Conservation (phyloP, 2,329 filamentous ascomycete species). For the Calycina herbarum region DNA sequence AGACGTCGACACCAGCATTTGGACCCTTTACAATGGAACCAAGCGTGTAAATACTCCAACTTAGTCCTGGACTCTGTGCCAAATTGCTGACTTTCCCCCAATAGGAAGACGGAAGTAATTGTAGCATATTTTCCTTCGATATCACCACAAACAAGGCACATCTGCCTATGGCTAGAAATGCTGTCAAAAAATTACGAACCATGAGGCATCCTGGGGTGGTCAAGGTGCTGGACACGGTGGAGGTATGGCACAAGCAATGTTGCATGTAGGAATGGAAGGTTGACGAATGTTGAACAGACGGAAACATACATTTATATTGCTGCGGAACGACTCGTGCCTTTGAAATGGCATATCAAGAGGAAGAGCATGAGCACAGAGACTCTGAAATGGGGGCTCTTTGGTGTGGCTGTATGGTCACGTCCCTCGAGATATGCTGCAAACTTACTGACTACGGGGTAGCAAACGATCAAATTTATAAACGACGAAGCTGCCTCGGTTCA, state of each 20-base stretch:
- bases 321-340: slow-evolving; percentile 82
- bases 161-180: slow-evolving; percentile 86
- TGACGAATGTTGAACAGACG: slow-evolving; percentile 55
- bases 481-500: slow-evolving; percentile 90
- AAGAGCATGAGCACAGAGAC: slow-evolving; percentile 89
- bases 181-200: slow-evolving; percentile 88
- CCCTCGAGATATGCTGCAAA: neutral
- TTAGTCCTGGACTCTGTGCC: neutral
- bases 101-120: slow-evolving; percentile 90
- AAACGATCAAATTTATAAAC: slow-evolving; percentile 95
- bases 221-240: slow-evolving; percentile 89
- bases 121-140: slow-evolving; percentile 97
- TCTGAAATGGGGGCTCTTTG: slow-evolving; percentile 92
- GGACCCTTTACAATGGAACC: slow-evolving; percentile 93
- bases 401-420: slow-evolving; percentile 65
- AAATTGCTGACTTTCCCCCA: slow-evolving; percentile 20
- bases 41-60: slow-evolving; percentile 61
- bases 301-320: slow-evolving; percentile 96
- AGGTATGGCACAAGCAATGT: slow-evolving; percentile 54
- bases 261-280: slow-evolving; percentile 20
- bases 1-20: slow-evolving; percentile 90
- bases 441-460: slow-evolving; percentile 46
- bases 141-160: slow-evolving; percentile 76
- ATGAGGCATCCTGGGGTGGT: slow-evolving; percentile 92
- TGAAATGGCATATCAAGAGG: slow-evolving; percentile 87